Conservation (phyloP, 495 filamentous ascomycete species). For the Neurospora sp. region DNA sequence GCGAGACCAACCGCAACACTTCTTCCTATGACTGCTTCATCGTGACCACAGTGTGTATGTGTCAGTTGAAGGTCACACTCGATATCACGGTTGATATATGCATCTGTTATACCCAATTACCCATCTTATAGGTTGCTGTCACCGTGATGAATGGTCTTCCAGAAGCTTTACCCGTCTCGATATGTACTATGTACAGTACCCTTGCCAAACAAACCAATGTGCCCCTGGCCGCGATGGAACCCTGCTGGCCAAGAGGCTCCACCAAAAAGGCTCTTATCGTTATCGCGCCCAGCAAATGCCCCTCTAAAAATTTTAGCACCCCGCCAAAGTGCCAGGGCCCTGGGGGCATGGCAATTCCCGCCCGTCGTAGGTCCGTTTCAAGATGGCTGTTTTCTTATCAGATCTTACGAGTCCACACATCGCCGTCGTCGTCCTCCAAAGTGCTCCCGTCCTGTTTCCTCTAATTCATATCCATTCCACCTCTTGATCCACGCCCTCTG, state of each 20-base stretch:
- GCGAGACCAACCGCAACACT: background rate
- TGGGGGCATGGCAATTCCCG: background rate
- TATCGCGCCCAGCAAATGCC: conserved; percentile 1
- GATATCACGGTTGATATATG: background rate
- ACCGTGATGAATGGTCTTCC: background rate
- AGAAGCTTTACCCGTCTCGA: background rate
- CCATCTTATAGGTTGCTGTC: background rate
- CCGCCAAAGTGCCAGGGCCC: background rate
- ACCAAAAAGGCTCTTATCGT: conserved; percentile 4
- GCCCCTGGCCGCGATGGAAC: background rate
- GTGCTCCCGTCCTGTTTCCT: background rate
- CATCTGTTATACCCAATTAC: background rate
- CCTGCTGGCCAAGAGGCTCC: background rate
- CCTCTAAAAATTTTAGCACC: conserved; percentile 7
- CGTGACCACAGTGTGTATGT: background rate
- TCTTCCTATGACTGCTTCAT: too few relatives aligned
- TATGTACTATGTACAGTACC: background rate
- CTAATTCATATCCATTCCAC: conserved; percentile 7
- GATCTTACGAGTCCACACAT: background rate
- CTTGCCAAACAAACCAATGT: background rate
- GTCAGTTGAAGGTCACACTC: background rate
- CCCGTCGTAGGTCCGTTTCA: background rate
- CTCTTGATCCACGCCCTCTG: conserved; percentile 6
- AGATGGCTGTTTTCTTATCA: background rate
- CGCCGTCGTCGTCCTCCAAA: background rate